These are phyloP conservation scores for Agastache rugosa DNA, from an alignment of 257 asterid genomes.

Conservation along the genomic window DNA sequence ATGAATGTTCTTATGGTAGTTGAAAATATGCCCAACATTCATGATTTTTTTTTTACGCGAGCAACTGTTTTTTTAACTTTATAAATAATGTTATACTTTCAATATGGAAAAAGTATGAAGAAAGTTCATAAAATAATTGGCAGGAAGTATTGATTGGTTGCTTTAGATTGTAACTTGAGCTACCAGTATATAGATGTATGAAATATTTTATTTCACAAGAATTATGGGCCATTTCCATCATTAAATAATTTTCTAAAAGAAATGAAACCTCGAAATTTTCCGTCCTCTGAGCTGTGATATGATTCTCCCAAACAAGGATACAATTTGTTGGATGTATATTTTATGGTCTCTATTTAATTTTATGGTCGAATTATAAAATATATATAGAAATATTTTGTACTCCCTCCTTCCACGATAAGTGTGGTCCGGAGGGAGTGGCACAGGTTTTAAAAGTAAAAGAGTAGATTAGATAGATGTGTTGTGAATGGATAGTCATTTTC, in stretches of 20 bases:
- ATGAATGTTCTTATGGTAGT: too few relatives aligned
- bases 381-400: too few relatives aligned
- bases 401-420: too few relatives aligned
- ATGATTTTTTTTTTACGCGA: too few relatives aligned
- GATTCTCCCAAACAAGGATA: background rate
- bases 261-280: background rate
- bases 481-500: too few relatives aligned
- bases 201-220: background rate
- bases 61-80: background rate
- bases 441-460: too few relatives aligned
- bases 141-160: slow-evolving; percentile 11
- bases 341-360: background rate
- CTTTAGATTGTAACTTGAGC: slow-evolving; percentile 33
- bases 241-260: background rate
- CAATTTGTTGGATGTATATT: background rate
- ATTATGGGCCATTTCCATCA: slow-evolving; percentile 10
- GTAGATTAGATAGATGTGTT: too few relatives aligned
- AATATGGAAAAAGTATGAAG: background rate
- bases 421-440: too few relatives aligned
- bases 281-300: background rate
- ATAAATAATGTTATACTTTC: background rate
- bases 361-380: too few relatives aligned
- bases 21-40: too few relatives aligned
- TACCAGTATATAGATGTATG: slow-evolving; percentile 4
- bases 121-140: background rate